Base-by-base conservation (phyloP, 208 protist species). In the Angomonas ambiguus region DNA sequence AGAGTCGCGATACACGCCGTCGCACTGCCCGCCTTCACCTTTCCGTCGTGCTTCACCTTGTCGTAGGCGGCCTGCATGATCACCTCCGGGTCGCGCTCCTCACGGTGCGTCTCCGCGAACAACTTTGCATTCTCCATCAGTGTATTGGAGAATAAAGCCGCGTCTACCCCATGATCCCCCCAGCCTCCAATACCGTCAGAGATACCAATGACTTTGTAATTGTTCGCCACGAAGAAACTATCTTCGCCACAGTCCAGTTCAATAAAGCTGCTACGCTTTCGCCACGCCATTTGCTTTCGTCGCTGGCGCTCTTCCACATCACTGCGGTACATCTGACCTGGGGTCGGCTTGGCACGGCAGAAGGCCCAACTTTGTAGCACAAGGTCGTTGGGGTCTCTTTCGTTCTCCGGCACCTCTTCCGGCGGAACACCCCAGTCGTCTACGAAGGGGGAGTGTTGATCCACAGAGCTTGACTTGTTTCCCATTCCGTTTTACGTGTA, bases 171-270 rank as follows among this genome's bases (percentile, higher is more conserved):
- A 51, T 90, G 72, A 56, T 82, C 74, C 22, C 82, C 75, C 92
- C 94, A 97, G 20, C 89, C 92, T 24, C 94, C 94, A 4, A 97
- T 92, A 57, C 94, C 94, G 67, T 97, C 94, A 2, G 93, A 91
- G 31, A 97, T 86, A 24, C 91, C 93, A 63, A 96, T 87, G 32
- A 85, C 86, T 72, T 90, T 93, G 76, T 94, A 93, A 41, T 81
- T 95, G 75, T 95, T 95, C 24, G 88, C 76, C 28, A 97, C 91
- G 56, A 97, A 95, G 79, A 97, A 97, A 67, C 85, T 94, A 72
- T 97, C 93, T 58, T 97, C 93, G 22, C 93, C 93, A 67, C 93
- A 97, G 87, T 97, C 88, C 16, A 96, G 77, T 73, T 94, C 93
- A 51, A 96, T 82, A 57, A 94, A 97, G 64, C 83, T 92, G 1